A percentile compares a stretch with the other conserved stretches of the same genome.
Conservation (phyloP, 2,329 filamentous ascomycete species). For the Alternaria panax region DNA sequence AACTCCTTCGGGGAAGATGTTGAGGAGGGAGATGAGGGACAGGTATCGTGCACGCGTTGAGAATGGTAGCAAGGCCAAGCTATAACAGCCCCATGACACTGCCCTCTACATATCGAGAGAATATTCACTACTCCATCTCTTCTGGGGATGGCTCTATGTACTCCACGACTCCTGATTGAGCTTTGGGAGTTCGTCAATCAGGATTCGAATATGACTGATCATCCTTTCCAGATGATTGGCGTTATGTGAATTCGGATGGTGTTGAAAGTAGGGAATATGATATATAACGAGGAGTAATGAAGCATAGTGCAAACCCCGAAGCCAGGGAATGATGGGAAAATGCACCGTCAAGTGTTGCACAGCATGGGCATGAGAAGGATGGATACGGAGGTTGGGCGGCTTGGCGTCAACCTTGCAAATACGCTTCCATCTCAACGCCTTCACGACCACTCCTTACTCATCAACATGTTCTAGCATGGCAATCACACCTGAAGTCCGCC, state of each 20-base stretch:
- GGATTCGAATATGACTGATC: neutral
- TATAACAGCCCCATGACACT: conserved; percentile 7
- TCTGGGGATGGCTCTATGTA: neutral
- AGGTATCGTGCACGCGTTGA: conserved; percentile 35
- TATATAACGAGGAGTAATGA: too few species aligned
- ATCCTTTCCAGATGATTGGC: neutral
- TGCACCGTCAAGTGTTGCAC: too few species aligned
- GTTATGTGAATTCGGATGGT: neutral
- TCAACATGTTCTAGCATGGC: neutral
- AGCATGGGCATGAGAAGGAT: neutral
- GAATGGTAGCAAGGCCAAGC: conserved; percentile 24
- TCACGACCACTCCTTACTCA: neutral
- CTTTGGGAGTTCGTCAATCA: too few species aligned
- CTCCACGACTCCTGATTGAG: neutral
- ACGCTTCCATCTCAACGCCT: neutral
- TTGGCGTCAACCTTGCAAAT: neutral
- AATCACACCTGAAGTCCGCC: neutral
- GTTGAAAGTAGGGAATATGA: too few species aligned
- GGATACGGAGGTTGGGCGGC: neutral
- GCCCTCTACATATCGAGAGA: neutral
- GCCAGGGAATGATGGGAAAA: too few species aligned
- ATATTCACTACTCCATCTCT: neutral
- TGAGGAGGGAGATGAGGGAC: conserved; percentile 41
- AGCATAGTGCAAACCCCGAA: too few species aligned
- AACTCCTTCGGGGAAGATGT: conserved; percentile 41